These are phyloP conservation scores for Phtheirospermum japonicum DNA, from an alignment of 257 asterid species.

Conservation along the genomic window DNA sequence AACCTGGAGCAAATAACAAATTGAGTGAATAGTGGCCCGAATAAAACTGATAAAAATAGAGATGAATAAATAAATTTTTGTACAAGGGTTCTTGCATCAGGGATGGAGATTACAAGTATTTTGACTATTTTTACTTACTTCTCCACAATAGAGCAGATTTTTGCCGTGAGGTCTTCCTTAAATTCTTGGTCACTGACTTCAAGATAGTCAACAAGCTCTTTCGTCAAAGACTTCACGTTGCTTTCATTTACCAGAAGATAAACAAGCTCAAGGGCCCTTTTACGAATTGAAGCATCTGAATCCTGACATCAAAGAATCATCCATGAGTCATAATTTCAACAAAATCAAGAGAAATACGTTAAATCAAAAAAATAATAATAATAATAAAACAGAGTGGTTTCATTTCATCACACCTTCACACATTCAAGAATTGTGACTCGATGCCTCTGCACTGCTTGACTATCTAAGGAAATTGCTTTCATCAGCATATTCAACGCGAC, in stretches of 20 bases:
- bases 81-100: conserved; percentile 15
- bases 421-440: conserved; percentile 86
- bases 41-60: no score
- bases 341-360: background rate
- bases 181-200: conserved; percentile 82
- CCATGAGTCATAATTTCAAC: conserved; percentile 14
- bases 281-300: conserved; percentile 93
- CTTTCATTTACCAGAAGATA: conserved; percentile 82
- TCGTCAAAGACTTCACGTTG: conserved; percentile 79
- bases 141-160: conserved; percentile 88
- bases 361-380: background rate
- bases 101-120: conserved; percentile 9
- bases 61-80: no score
- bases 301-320: conserved; percentile 55
- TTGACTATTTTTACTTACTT: conserved; percentile 55
- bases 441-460: conserved; percentile 97
- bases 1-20: conserved; percentile 52
- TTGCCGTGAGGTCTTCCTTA: conserved; percentile 80
- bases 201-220: conserved; percentile 81
- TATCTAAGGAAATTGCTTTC: conserved; percentile 82
- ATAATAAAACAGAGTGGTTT: no score
- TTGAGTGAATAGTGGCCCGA: background rate
- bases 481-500: conserved; percentile 94
- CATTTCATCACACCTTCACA: conserved; percentile 61
- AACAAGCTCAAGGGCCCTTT: conserved; percentile 91